Evolutionary conservation across 129 eudicot species (phyloP).

Genomic region (Solidago caesia): DNA sequence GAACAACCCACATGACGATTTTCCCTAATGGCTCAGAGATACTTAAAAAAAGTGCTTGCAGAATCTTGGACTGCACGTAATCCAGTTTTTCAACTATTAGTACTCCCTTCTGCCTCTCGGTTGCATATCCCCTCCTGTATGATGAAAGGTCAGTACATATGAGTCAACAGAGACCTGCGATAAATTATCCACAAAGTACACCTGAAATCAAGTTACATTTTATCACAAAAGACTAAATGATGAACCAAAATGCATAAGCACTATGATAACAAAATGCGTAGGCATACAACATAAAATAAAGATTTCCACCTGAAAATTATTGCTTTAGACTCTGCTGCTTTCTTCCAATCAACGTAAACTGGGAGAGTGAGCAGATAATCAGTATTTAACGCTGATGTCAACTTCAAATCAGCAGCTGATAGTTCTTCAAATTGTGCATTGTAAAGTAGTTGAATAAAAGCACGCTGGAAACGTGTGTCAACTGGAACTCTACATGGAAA

Average conservation of each 20-base stretch:
- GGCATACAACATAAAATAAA: constrained; percentile 10
- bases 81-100: constrained; percentile 82
- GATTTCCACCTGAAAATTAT: constrained; percentile 73
- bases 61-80: constrained; percentile 84
- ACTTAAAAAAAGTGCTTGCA: constrained; percentile 58
- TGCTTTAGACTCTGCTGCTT: constrained; percentile 78
- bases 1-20: constrained; percentile 52
- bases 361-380: constrained; percentile 96
- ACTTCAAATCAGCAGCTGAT: constrained; percentile 78
- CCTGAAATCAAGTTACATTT: constrained; percentile 28
- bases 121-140: constrained; percentile 91
- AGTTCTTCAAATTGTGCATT: constrained; percentile 92
- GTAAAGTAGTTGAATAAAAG: constrained; percentile 76
- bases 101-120: constrained; percentile 87
- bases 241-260: constrained; percentile 2
- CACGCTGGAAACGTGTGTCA: constrained; percentile 79
- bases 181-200: constrained; percentile 24
- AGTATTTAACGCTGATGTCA: constrained; percentile 86
- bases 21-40: constrained; percentile 67
- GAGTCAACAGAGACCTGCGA: constrained; percentile 43
- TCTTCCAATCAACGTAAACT: constrained; percentile 92
- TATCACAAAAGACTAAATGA: not conserved
- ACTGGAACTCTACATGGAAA: constrained; percentile 51
- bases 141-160: constrained; percentile 37
- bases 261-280: not conserved